phyloP scores from a whole-genome alignment of 495 filamentous ascomycete genomes.

The Lasiosphaeria hispida region DNA sequence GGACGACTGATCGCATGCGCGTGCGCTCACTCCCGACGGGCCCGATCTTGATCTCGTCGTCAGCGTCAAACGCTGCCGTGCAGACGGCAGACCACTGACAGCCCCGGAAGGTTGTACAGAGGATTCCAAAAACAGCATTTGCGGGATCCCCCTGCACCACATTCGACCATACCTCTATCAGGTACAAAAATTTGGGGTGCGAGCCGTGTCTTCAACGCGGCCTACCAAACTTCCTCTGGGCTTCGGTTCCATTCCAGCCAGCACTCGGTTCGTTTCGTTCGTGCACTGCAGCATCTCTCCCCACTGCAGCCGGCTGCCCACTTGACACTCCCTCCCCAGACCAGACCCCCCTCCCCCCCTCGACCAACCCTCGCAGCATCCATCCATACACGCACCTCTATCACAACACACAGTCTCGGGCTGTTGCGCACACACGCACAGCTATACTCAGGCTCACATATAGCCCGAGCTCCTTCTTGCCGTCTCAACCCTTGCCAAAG shows the following conservation, averaged over 20 bases:
- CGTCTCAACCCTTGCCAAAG: constrained; percentile 25
- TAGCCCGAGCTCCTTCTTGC: constrained; percentile 27
- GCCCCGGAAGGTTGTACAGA: constrained; percentile 33
- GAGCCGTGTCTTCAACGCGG: constrained; percentile 31
- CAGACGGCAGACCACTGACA: constrained; percentile 17
- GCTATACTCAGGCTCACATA: constrained; percentile 23
- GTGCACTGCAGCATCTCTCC: constrained; percentile 34
- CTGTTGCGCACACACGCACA: constrained; percentile 8
- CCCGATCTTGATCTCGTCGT: constrained; percentile 27
- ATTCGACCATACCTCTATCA: constrained; percentile 28
- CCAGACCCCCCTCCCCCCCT: constrained; percentile 12
- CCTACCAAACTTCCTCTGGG: constrained; percentile 27
- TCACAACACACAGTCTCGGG: constrained; percentile 1
- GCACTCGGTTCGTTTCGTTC: constrained; percentile 32
- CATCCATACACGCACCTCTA: constrained; percentile 10
- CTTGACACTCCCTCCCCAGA: constrained; percentile 13
- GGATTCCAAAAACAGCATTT: constrained; percentile 39
- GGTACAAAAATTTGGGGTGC: constrained; percentile 35
- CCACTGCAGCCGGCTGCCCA: constrained; percentile 25
- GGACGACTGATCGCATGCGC: constrained; percentile 15
- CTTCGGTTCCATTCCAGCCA: constrained; percentile 33
- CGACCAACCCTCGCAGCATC: constrained; percentile 7
- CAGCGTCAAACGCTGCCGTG: constrained; percentile 22
- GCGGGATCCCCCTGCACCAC: constrained; percentile 31
- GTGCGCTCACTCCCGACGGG: constrained; percentile 20